Conservation (phyloP, 2,329 filamentous ascomycete species). For the Fusarium falciforme region DNA sequence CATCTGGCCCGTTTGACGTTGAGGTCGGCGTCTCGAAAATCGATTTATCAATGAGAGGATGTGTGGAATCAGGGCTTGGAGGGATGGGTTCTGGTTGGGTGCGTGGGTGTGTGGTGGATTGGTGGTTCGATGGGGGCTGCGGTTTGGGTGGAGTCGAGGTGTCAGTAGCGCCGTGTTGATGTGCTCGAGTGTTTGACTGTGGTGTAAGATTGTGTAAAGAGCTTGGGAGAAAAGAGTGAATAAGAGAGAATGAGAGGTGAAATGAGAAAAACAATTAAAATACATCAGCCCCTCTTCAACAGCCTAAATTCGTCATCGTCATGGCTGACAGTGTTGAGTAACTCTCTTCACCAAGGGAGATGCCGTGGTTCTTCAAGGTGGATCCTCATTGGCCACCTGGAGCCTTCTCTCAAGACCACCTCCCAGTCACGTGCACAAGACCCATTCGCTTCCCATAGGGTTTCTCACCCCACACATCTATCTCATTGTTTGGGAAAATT, state of each 20-base stretch:
- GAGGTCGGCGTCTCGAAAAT: conserved; percentile 3
- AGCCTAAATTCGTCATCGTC: not conserved
- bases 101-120: not conserved
- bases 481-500: conserved; percentile 45
- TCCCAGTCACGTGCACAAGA: conserved; percentile 47
- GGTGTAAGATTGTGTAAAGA: not conserved
- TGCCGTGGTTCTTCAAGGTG: not conserved
- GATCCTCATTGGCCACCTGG: conserved; percentile 24
- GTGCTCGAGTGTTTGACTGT: not conserved
- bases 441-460: conserved; percentile 51
- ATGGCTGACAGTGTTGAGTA: not conserved
- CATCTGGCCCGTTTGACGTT: conserved; percentile 42
- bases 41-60: fast-evolving
- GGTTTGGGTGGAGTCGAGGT: not conserved
- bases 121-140: conserved; percentile 7
- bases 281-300: not conserved
- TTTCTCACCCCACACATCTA: conserved; percentile 55
- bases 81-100: not conserved
- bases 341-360: not conserved
- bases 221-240: not conserved
- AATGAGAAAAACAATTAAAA: too few species aligned
- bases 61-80: not conserved
- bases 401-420: not conserved
- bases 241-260: fast-evolving
- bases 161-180: not conserved